Evolutionary conservation across 345 rosid genomes (phyloP), one percentile per base, ranked within the genome.

Genomic region (Viola odorata): DNA sequence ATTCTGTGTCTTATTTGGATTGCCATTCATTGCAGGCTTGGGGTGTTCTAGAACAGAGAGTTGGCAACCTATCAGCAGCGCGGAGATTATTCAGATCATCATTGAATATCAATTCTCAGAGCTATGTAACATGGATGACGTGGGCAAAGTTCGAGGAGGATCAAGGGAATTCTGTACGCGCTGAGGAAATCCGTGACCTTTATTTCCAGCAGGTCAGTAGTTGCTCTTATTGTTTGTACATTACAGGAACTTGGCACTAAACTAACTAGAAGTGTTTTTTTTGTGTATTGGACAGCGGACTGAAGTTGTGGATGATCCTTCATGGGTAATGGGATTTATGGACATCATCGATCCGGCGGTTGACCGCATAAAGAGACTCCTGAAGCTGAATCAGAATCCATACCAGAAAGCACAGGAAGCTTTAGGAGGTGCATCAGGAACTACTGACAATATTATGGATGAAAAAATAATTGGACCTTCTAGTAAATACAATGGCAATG

Each of bases 141-240:
- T 94, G 96, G 99, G 99, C 96, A 67, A 67, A 85, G 53, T 69
- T 94, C 67, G 99, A 94, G 85, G 99, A 94, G 65, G 91, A 84
- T 59, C 96, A 94, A 76, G 99, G 99, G 56, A 89, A 94, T 59
- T 45, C 86, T 3, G 81, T 82, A 51, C 95, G 99, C 2, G 96
- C 99, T 44, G 99, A 94, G 77, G 97, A 94, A 72, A 94, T 94
- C 17, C 95, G 96, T 5, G 71, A 87, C 76, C 87, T 87, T 55
- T 94, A 89, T 66, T 94, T 87, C 84, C 97, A 85, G 70, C 99
- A 94, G 88, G 99, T 94, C 61, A 49, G 84, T 72, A 56, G 36
- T 58, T n/a, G 17, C 45, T 5, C 8, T 57, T 17, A 8, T n/a
- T 37, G 12, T 6, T 13, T 10, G 6, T 5, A 1, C 12, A n/a